Conservation (phyloP, 1,284 basidiomycete species). For the Lignosus rhinocerotis region DNA sequence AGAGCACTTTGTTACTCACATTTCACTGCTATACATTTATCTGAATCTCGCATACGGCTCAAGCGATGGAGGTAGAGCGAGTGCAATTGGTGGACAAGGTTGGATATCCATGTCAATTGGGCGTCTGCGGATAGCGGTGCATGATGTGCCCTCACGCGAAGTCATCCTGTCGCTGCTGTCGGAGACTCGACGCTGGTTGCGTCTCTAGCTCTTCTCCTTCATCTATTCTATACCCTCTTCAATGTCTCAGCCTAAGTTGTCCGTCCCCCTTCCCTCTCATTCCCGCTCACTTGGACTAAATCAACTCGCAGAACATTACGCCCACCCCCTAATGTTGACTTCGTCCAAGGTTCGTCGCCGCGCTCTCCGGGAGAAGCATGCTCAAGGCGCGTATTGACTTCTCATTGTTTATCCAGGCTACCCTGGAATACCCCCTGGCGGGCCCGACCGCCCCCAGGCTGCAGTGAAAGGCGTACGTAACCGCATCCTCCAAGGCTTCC, state of each 20-base stretch:
- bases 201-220: constrained; percentile 3
- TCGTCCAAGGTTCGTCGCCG: constrained; percentile 63
- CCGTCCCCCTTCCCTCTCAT: background rate
- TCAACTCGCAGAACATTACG: constrained; percentile 57
- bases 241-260: constrained; percentile 29
- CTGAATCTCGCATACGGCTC: background rate
- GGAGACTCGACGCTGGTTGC: background rate
- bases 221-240: constrained; percentile 22
- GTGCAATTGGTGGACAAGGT: background rate
- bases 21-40: background rate
- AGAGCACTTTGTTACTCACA: background rate
- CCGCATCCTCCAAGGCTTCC: background rate
- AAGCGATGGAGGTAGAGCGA: background rate
- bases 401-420: constrained; percentile 51
- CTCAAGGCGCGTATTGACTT: constrained; percentile 11
- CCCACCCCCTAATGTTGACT: constrained; percentile 81
- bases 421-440: constrained; percentile 76
- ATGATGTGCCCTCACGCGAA: constrained; percentile 19
- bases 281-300: background rate
- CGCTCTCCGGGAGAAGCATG: constrained; percentile 2
- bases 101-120: constrained; percentile 2
- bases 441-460: constrained; percentile 70
- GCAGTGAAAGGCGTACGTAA: constrained; percentile 78
- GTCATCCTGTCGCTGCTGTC: constrained; percentile 1
- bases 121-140: constrained; percentile 25